phyloP scores from a whole-genome alignment of 2,329 filamentous ascomycete species.

The Aspergillus pseudonomiae region DNA sequence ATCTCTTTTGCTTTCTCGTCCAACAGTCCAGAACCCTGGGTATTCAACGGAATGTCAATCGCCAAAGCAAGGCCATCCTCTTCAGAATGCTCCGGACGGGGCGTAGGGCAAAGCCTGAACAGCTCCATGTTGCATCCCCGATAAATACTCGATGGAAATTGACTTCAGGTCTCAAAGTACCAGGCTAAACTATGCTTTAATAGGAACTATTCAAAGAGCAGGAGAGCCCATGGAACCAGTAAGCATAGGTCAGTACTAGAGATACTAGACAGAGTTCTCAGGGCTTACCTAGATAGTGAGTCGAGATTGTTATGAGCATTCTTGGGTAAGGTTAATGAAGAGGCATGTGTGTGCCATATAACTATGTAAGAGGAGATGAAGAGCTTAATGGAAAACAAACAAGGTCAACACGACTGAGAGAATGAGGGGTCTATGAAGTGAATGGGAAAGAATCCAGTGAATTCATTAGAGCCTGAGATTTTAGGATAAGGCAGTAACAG shows the following conservation, averaged over 20 bases:
- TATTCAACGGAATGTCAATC: slow-evolving; percentile 18
- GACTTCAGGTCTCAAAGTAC: neutral
- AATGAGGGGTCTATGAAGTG: neutral
- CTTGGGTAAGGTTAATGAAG: neutral
- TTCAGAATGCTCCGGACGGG: neutral
- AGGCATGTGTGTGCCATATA: neutral
- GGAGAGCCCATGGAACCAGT: no score
- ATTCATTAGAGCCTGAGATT: neutral
- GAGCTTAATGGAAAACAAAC: neutral
- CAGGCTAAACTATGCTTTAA: neutral
- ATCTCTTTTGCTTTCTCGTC: slow-evolving; percentile 19
- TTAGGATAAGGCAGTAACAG: neutral
- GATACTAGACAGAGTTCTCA: neutral
- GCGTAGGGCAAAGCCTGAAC: neutral
- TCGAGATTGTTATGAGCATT: neutral
- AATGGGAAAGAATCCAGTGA: neutral
- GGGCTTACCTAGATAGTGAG: neutral
- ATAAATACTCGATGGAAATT: neutral
- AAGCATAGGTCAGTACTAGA: neutral
- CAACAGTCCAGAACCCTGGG: slow-evolving; percentile 2
- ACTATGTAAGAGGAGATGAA: neutral
- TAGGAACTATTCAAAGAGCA: neutral
- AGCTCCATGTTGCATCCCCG: slow-evolving; percentile 6
- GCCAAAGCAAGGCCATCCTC: neutral
- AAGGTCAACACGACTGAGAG: neutral